Evolutionary conservation across 176 grass and related monocot genomes (phyloP).

Genomic region (maize (Zea mays)): Zm-B73-REFERENCE-NAM-5.0 NC_050096.1:123396001-123396500

Average conservation of each 20-base stretch:
- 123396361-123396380: not conserved
- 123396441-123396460: not conserved
- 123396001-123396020: not conserved
- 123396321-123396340: not conserved
- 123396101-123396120: slow-evolving; percentile 26
- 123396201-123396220: slow-evolving; percentile 22
- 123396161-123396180: slow-evolving; percentile 74
- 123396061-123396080: slow-evolving; percentile 14
- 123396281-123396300: not conserved
- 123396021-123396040: not conserved
- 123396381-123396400: not conserved
- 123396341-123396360: not conserved
- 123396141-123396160: slow-evolving; percentile 57
- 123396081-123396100: slow-evolving; percentile 2
- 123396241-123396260: not conserved
- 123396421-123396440: not conserved
- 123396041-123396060: not conserved
- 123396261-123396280: not conserved
- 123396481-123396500: not conserved
- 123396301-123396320: not conserved
- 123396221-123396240: not conserved
- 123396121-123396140: slow-evolving; percentile 62
- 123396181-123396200: slow-evolving; percentile 39
- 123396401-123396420: not conserved
- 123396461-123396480: not conserved